phyloP scores from a whole-genome alignment of 2,329 filamentous ascomycete species.

The Nothomitra cinnamomea region DNA sequence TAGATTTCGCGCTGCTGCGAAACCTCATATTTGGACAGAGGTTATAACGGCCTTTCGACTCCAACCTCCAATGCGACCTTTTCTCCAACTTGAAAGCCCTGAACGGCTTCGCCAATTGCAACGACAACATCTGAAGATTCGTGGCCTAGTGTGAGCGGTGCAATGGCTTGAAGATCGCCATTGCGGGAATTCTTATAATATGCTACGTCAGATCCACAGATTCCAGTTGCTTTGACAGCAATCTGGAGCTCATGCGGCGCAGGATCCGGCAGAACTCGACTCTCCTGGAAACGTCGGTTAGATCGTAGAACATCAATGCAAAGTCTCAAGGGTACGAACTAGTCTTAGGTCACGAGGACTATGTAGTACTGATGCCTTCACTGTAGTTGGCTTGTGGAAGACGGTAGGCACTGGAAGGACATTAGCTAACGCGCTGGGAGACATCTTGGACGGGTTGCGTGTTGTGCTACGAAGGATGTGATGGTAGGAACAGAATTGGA shows the following conservation, averaged over 20 bases:
- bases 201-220: constrained; percentile 53
- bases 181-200: constrained; percentile 61
- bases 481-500: no score
- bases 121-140: constrained; percentile 25
- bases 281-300: constrained; percentile 12
- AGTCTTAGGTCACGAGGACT: no score
- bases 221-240: constrained; percentile 46
- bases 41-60: constrained; percentile 38
- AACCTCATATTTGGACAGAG: constrained; percentile 36
- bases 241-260: constrained; percentile 34
- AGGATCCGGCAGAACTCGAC: constrained; percentile 14
- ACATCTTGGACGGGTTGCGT: no score
- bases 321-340: no score
- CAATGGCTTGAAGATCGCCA: constrained; percentile 48
- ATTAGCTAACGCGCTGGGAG: no score
- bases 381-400: no score
- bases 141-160: constrained; percentile 40
- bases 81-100: constrained; percentile 5
- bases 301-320: no score
- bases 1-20: constrained; percentile 19
- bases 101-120: constrained; percentile 16
- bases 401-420: no score
- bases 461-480: no score
- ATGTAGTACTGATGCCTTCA: no score
- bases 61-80: constrained; percentile 35